Base-by-base conservation (phyloP, 2,329 filamentous ascomycete species). In the Arthrinium puccinioides region DNA sequence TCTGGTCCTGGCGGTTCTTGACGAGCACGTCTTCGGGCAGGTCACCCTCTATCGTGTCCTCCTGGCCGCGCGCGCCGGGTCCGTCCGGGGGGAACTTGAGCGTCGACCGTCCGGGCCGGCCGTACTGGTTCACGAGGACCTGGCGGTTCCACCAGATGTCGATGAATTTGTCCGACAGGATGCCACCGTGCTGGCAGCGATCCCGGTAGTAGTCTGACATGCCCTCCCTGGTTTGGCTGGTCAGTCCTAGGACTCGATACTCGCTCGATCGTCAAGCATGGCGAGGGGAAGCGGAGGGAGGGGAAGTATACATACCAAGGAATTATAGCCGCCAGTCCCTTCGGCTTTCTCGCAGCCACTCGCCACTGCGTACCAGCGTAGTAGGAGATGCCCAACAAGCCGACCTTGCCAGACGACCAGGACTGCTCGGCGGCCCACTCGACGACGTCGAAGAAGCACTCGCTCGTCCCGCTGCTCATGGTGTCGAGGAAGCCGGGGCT, bases 111-210 rank as follows among this genome's bases (percentile, higher is more conserved):
- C 53, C 54, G 1, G 51, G 43, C 9, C 63, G 64, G 1, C 82
- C 82, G 42, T 86, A 86, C 53, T 87, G 82, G 48, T 84, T 85
- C 0, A 66, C 64, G 7, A 82, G 61, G 6, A 84, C 76, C 51
- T 83, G 79, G 0, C 76, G 66, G 48, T 82, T 69, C 78, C 78
- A 83, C 79, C 79, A 84, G 48, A 80, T 75, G 10, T 59, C 50
- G 47, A 82, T 80, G 47, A 79, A 79, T 0, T 51, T 53, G 45
- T 79, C 70, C 0, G 73, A 74, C 2, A 79, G 51, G 31, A 82
- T 81, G 0, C 77, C 77, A 1, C 77, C 77, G 40, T 82, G 77
- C 0, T 75, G 65, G 44, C 72, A 77, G 1, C 74, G 60, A 42
- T 81, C 77, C 1, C 70, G 55, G 49, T 74, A 75, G 44, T 69